Base-by-base conservation (phyloP, 2,329 filamentous ascomycete genomes). In the Trichoderma koningiopsis region DNA sequence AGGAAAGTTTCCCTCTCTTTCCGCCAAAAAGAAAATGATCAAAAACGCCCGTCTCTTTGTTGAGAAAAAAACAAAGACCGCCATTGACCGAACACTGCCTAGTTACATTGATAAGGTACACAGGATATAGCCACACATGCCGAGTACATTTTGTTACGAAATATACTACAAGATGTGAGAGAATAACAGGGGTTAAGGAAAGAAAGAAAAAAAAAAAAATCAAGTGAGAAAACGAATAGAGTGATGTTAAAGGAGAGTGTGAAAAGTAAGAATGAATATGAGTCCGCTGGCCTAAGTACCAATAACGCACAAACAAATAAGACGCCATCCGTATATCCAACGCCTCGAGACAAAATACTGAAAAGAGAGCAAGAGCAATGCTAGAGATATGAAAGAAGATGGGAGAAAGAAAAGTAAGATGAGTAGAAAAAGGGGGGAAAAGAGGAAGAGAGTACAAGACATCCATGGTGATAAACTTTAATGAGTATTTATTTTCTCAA, bases 61-160 rank as follows among this genome's bases (percentile, higher is more conserved):
- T 19, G 24, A 19, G 24, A 22, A 14, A 29, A 19, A 55, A 37
- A 31, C 22, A 22, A 29, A 29, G 37, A 55, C 53, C 47, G 29
- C 63, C 63, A 22, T 43, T 57, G 63, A 59, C 37, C 29, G 53
- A 49, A 58, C 40, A 52, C 47, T 63, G 60, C 47, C 40, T 33
- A 35, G 43, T 63, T 49, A 53, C 60, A 63, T 63, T 8, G 49
- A 59, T 49, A 22, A 22, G 47, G 29, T 27, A 67, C 52, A 53
- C 58, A 67, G 35, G 47, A 58, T 37, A 58, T 49, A 43, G 33
- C 57, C 47, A 55, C 56, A 68, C 65, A 68, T 68, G 47, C 65
- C 35, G 57, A 68, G 62, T 65, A 65, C 37, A 65, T 57, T 35
- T n/a, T 43, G 14, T 31, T 14, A 13, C 13, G 16, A 43, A 55